Conservation (phyloP, 2,329 filamentous ascomycete species). For the Nemania sp. region DNA sequence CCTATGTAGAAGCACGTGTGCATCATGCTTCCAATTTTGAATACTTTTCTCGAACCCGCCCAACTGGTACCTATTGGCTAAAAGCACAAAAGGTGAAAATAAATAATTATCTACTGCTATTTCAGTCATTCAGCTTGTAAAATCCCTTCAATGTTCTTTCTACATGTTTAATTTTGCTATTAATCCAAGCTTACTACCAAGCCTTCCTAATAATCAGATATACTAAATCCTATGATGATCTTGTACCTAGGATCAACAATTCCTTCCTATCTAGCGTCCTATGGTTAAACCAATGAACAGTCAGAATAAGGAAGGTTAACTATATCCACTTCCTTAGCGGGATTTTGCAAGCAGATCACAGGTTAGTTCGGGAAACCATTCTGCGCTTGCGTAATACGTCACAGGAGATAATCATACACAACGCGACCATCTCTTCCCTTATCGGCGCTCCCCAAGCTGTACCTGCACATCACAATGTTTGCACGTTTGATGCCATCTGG, state of each 20-base stretch:
- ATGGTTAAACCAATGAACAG: not conserved
- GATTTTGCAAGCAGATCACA: constrained; percentile 24
- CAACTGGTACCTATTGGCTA: not conserved
- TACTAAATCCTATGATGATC: constrained; percentile 25
- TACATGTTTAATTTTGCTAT: constrained; percentile 1
- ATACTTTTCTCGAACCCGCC: not conserved
- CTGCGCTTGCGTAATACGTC: constrained; percentile 27
- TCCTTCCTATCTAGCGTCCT: constrained; percentile 11
- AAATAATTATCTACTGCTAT: not conserved
- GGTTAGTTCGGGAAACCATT: constrained; percentile 24
- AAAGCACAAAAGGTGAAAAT: too few species aligned
- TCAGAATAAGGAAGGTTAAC: constrained; percentile 4
- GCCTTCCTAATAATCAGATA: not conserved
- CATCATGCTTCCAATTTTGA: constrained; percentile 7
- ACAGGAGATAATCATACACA: constrained; percentile 21
- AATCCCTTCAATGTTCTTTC: not conserved
- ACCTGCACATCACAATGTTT: constrained; percentile 36
- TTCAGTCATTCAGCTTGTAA: not conserved
- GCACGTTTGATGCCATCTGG: not conserved
- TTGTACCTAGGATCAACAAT: constrained; percentile 18
- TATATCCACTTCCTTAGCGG: not conserved
- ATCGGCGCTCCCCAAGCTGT: not conserved
- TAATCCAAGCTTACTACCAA: not conserved
- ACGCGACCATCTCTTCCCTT: constrained; percentile 12
- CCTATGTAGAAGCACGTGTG: constrained; percentile 1